Evolutionary conservation across 352 stramenopile species (phyloP).

Genomic region (Pilasporangium apinafurcum): DNA sequence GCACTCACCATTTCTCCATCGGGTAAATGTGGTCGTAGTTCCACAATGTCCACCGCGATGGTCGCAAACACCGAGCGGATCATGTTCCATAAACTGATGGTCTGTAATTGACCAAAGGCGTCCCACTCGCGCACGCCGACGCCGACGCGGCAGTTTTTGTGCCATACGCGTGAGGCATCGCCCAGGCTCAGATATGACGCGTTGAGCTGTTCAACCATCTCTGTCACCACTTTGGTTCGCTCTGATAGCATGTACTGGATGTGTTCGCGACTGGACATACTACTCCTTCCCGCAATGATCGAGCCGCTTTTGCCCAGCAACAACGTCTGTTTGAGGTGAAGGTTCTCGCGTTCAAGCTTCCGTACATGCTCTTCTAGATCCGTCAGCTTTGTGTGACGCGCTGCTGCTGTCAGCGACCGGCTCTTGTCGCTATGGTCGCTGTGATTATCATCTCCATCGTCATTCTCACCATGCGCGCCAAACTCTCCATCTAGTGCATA

Average conservation of each 20-base stretch:
- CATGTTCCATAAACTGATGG: slow-evolving; percentile 78
- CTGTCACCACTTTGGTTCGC: slow-evolving; percentile 68
- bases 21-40: slow-evolving; percentile 63
- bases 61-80: slow-evolving; percentile 74
- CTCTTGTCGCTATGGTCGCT: slow-evolving; percentile 13
- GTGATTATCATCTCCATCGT: slow-evolving; percentile 11
- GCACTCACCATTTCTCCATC: slow-evolving; percentile 60
- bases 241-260: slow-evolving; percentile 49
- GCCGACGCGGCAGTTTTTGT: slow-evolving; percentile 66
- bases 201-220: slow-evolving; percentile 80
- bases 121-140: slow-evolving; percentile 79
- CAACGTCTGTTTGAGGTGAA: slow-evolving; percentile 72
- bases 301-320: slow-evolving; percentile 54
- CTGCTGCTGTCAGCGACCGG: slow-evolving; percentile 5
- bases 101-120: slow-evolving; percentile 55
- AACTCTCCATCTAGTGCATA: slow-evolving; percentile 6
- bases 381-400: slow-evolving; percentile 61
- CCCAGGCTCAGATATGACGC: slow-evolving; percentile 56
- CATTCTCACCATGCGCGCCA: not conserved
- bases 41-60: slow-evolving; percentile 74
- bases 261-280: slow-evolving; percentile 24
- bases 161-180: slow-evolving; percentile 65
- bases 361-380: slow-evolving; percentile 69
- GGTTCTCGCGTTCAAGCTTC: slow-evolving; percentile 60
- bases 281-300: slow-evolving; percentile 20